phyloP scores from a whole-genome alignment of 768 basidiomycete species.

The Artomyces pyxidatus region DNA sequence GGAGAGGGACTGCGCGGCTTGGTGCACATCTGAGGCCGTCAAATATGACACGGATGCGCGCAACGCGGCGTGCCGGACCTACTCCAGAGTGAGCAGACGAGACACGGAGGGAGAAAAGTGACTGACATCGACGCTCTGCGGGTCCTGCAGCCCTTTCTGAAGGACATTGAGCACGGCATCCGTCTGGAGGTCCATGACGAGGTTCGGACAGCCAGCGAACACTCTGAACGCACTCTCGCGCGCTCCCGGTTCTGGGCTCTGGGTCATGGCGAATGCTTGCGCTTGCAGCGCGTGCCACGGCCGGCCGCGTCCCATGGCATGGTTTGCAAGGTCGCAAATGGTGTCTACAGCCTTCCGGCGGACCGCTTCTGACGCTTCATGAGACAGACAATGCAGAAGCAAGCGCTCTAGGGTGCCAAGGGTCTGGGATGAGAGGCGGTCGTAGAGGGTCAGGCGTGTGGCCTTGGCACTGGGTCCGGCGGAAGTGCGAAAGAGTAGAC shows the following conservation, averaged over 20 bases:
- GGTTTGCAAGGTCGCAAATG: slow-evolving; percentile 66
- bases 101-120: neutral
- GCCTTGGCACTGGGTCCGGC: slow-evolving; percentile 27
- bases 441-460: slow-evolving; percentile 58
- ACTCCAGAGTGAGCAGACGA: neutral
- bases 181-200: slow-evolving; percentile 69
- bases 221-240: slow-evolving; percentile 50
- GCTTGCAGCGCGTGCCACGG: slow-evolving; percentile 80
- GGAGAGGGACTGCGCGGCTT: slow-evolving; percentile 51
- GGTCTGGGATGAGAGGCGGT: slow-evolving; percentile 61
- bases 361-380: slow-evolving; percentile 52
- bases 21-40: slow-evolving; percentile 47
- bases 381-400: slow-evolving; percentile 58
- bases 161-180: slow-evolving; percentile 62
- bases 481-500: slow-evolving; percentile 64
- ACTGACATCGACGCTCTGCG: slow-evolving; percentile 55
- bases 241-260: slow-evolving; percentile 21
- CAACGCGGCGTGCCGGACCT: slow-evolving; percentile 72
- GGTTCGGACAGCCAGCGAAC: slow-evolving; percentile 66
- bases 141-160: slow-evolving; percentile 60
- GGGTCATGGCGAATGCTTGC: slow-evolving; percentile 60
- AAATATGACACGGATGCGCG: slow-evolving; percentile 65
- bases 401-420: slow-evolving; percentile 64
- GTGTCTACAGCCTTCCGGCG: slow-evolving; percentile 69
- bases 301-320: slow-evolving; percentile 64